Evolutionary conservation across 768 basidiomycete genomes (phyloP).

Genomic region (Serendipita sp.): DNA sequence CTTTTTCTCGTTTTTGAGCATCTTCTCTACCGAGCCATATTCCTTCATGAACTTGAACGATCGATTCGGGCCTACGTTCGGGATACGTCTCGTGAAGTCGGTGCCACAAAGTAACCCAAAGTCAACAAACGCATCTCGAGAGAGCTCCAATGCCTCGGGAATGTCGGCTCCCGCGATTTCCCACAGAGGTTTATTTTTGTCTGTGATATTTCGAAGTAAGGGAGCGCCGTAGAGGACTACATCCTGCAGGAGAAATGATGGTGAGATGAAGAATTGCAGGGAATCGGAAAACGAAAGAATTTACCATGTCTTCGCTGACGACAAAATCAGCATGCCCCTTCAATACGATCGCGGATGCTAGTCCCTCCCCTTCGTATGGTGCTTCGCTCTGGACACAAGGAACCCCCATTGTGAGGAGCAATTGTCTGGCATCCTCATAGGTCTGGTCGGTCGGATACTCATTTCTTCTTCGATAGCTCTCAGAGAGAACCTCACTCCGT

Average conservation of each 20-base stretch:
- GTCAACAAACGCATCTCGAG: conserved; percentile 51
- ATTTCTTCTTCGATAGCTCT: conserved; percentile 38
- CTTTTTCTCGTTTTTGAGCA: conserved; percentile 37
- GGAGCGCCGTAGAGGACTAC: conserved; percentile 73
- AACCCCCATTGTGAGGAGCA: conserved; percentile 69
- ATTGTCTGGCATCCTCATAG: conserved; percentile 52
- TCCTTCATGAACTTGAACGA: conserved; percentile 63
- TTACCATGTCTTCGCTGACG: conserved; percentile 76
- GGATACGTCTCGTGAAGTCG: conserved; percentile 78
- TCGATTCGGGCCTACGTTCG: conserved; percentile 59
- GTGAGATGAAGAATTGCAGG: not conserved
- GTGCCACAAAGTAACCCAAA: conserved; percentile 80
- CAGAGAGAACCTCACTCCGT: conserved; percentile 40
- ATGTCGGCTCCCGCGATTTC: conserved; percentile 50
- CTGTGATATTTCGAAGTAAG: conserved; percentile 62
- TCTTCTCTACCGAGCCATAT: conserved; percentile 55
- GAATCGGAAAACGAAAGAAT: conserved; percentile 10
- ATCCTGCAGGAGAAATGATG: conserved; percentile 33
- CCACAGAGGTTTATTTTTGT: conserved; percentile 39
- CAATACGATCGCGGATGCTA: conserved; percentile 63
- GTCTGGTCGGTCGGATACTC: conserved; percentile 31
- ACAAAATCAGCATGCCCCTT: conserved; percentile 74
- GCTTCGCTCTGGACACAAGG: conserved; percentile 54
- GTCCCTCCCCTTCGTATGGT: conserved; percentile 70
- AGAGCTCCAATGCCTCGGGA: conserved; percentile 40